Base-by-base conservation (phyloP, 176 grass and related monocot species). In the Oropetium thomaeum region DNA sequence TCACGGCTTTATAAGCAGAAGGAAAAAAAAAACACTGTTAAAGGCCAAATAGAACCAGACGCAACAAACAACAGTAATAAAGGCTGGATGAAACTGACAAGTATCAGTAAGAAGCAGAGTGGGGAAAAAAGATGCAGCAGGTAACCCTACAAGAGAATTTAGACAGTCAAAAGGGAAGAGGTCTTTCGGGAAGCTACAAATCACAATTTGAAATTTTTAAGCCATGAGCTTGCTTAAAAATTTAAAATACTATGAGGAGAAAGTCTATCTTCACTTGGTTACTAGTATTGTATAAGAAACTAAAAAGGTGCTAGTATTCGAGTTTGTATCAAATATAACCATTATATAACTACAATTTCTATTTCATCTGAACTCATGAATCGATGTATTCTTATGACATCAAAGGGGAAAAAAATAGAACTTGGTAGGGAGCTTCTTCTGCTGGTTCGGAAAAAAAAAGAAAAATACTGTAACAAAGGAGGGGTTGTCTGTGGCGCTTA, bases 401-500 rank as follows among this genome's bases (percentile, higher is more conserved):
- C 13, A 11, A 48, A 42, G 19, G 27, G 49, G 43, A 45, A 55
- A n/a, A n/a, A n/a, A n/a, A n/a, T n/a, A n/a, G n/a, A n/a, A n/a
- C n/a, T n/a, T n/a, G n/a, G n/a, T n/a, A n/a, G n/a, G n/a, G n/a
- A n/a, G n/a, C n/a, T n/a, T n/a, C n/a, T n/a, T n/a, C n/a, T n/a
- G n/a, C n/a, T n/a, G n/a, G n/a, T n/a, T n/a, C n/a, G n/a, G n/a
- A n/a, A n/a, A n/a, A n/a, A n/a, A n/a, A n/a, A n/a, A n/a, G n/a
- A n/a, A n/a, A n/a, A n/a, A n/a, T n/a, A n/a, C n/a, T n/a, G n/a
- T n/a, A n/a, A n/a, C n/a, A n/a, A n/a, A n/a, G n/a, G n/a, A n/a
- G n/a, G n/a, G 33, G 26, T 33, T 2, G 31, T 8, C n/a, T 25
- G 54, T 16, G 62, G 57, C 34, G 32, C 82, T 70, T 44, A 99